Conservation (phyloP, 2,329 filamentous ascomycete species). For the Blastomyces silverae region DNA sequence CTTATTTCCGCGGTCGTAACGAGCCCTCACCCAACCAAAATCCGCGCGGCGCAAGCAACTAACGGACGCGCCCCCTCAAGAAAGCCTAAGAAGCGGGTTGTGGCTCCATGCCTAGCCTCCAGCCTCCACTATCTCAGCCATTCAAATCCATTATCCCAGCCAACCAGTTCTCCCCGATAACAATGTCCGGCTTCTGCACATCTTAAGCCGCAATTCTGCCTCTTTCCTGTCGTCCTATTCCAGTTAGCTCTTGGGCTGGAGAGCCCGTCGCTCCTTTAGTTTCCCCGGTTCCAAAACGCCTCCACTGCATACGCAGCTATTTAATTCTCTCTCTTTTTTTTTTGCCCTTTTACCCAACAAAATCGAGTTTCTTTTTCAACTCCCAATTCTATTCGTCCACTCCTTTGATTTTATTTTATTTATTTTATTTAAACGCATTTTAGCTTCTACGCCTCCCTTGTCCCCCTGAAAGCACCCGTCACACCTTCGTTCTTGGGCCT, state of each 20-base stretch:
- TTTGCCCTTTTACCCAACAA: background rate
- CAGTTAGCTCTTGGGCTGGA: background rate
- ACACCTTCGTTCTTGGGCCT: slow-evolving; percentile 8
- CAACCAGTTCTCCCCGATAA: background rate
- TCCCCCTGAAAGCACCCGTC: slow-evolving; percentile 11
- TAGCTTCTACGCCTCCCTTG: background rate
- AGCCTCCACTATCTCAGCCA: background rate
- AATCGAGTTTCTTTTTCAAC: background rate
- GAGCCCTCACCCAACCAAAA: background rate
- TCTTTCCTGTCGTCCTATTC: background rate
- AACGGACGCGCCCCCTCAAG: background rate
- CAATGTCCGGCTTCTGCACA: background rate
- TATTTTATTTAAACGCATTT: background rate
- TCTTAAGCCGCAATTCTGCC: slow-evolving; percentile 5
- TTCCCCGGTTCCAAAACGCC: background rate
- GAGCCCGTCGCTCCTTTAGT: slow-evolving; percentile 6
- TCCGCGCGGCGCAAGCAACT: background rate
- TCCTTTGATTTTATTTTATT: slow-evolving; percentile 1
- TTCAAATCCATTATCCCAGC: background rate
- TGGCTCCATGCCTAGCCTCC: slow-evolving; percentile 8
- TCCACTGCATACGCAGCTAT: background rate
- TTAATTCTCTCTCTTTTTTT: background rate
- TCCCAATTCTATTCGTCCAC: slow-evolving; percentile 7
- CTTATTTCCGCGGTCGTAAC: background rate
- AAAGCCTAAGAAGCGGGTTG: background rate